These are phyloP conservation scores for Wickerhamomyces chambardii DNA, from an alignment of 805 yeast species.

Conservation along the genomic window DNA sequence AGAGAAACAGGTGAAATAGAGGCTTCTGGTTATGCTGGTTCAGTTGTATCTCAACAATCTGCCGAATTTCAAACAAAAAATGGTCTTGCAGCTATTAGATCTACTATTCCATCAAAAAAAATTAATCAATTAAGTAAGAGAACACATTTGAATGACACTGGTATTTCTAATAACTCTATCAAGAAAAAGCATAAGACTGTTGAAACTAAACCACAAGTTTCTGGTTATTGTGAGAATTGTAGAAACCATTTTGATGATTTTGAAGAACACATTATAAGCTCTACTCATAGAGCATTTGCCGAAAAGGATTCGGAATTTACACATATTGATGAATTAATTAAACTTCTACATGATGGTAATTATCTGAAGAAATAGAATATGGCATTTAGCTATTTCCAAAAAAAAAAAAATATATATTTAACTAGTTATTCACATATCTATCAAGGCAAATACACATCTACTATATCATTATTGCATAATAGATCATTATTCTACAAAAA, in stretches of 20 bases:
- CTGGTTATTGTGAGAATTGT: conserved; percentile 95
- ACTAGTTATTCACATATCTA: no score
- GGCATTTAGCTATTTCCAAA: no score
- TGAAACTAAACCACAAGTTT: conserved; percentile 17
- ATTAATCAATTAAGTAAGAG: conserved; percentile 38
- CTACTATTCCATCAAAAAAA: conserved; percentile 46
- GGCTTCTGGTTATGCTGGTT: conserved; percentile 51
- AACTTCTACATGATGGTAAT: conserved; percentile 18
- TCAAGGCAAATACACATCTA: no score
- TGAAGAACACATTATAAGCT: conserved; percentile 62
- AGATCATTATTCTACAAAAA: no score
- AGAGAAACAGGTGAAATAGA: conserved; percentile 40
- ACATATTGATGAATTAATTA: conserved; percentile 69
- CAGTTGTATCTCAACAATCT: conserved; percentile 21
- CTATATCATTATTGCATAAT: no score
- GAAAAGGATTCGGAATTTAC: conserved; percentile 58
- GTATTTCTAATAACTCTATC: conserved; percentile 1
- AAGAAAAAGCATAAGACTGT: conserved; percentile 3
- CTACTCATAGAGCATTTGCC: conserved; percentile 76
- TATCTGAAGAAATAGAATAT: conserved; percentile 5
- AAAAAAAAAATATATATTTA: no score
- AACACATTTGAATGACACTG: background rate
- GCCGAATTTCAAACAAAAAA: conserved; percentile 30
- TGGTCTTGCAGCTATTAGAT: conserved; percentile 52
- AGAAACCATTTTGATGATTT: conserved; percentile 73